Percentiles rank a stretch among this genome's conserved stretches.
These are phyloP conservation scores for Sclerotinia minor DNA, from an alignment of 2,329 filamentous ascomycete genomes.

Conservation along the genomic window DNA sequence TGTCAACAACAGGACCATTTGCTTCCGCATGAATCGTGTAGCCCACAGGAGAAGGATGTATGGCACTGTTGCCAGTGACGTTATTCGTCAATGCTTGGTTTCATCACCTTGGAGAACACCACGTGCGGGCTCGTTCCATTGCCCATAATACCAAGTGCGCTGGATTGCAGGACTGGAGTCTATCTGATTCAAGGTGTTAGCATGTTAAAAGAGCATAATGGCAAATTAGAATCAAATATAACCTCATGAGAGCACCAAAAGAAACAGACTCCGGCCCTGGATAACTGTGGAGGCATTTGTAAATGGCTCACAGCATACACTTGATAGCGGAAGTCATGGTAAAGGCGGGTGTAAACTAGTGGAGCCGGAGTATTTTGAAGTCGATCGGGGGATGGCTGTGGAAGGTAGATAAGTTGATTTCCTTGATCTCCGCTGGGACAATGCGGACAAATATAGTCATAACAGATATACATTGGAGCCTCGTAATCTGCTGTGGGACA, in stretches of 20 bases:
- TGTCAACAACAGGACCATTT: too few species aligned
- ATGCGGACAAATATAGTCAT: neutral
- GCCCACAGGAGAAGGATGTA: neutral
- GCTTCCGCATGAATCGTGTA: neutral
- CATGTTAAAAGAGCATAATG: neutral
- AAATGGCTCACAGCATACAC: neutral
- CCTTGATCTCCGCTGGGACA: neutral
- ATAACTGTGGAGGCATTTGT: slow-evolving; percentile 12
- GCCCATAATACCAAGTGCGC: slow-evolving; percentile 4
- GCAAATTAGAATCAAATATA: neutral
- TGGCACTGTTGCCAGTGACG: neutral
- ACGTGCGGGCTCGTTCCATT: neutral
- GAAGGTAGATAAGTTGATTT: neutral
- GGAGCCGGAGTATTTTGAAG: neutral
- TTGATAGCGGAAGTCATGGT: neutral
- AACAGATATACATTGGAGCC: neutral
- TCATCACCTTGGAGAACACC: neutral
- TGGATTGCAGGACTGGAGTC: neutral
- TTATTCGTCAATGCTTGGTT: neutral
- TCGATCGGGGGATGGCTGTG: neutral
- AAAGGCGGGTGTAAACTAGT: slow-evolving; percentile 5
- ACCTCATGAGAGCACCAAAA: slow-evolving; percentile 15
- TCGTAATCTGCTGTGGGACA: neutral
- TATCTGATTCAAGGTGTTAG: neutral
- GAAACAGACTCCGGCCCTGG: slow-evolving; percentile 1